phyloP scores from a whole-genome alignment of 2,329 filamentous ascomycete genomes.

The Scedosporium boydii region DNA sequence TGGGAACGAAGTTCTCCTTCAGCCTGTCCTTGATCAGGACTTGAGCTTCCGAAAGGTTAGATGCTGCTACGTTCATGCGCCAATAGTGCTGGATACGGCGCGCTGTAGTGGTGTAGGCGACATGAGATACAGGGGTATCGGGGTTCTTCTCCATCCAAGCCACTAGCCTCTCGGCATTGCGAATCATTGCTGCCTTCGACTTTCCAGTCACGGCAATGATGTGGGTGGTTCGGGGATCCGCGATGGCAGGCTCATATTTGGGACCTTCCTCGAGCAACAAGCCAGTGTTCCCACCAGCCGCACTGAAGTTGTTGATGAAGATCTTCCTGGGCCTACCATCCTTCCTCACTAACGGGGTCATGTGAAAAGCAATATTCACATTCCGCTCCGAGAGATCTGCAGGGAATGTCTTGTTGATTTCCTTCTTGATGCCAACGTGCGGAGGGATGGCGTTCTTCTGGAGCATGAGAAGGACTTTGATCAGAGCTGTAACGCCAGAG shows the following conservation, averaged over 20 bases:
- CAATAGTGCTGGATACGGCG: conserved; percentile 51
- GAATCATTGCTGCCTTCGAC: conserved; percentile 44
- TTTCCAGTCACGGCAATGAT: conserved; percentile 51
- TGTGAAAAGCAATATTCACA: conserved; percentile 47
- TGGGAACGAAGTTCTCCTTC: conserved; percentile 40
- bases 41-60: conserved; percentile 31
- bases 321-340: conserved; percentile 36
- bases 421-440: conserved; percentile 57
- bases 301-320: conserved; percentile 61
- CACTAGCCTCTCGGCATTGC: conserved; percentile 47
- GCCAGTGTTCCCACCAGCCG: conserved; percentile 63
- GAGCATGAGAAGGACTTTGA: conserved; percentile 58
- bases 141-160: conserved; percentile 42
- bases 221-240: conserved; percentile 46
- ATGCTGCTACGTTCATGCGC: conserved; percentile 39
- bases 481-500: conserved; percentile 50
- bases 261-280: conserved; percentile 56
- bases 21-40: conserved; percentile 42
- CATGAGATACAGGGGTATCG: conserved; percentile 42
- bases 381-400: conserved; percentile 46
- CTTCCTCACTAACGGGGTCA: conserved; percentile 38
- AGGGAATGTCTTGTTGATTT: conserved; percentile 52
- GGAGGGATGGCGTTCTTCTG: conserved; percentile 54
- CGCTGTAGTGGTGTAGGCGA: conserved; percentile 62
- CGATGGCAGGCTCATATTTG: conserved; percentile 31